phyloP scores from a whole-genome alignment of 768 basidiomycete species.

The Tylopilus vinaceipallidus region DNA sequence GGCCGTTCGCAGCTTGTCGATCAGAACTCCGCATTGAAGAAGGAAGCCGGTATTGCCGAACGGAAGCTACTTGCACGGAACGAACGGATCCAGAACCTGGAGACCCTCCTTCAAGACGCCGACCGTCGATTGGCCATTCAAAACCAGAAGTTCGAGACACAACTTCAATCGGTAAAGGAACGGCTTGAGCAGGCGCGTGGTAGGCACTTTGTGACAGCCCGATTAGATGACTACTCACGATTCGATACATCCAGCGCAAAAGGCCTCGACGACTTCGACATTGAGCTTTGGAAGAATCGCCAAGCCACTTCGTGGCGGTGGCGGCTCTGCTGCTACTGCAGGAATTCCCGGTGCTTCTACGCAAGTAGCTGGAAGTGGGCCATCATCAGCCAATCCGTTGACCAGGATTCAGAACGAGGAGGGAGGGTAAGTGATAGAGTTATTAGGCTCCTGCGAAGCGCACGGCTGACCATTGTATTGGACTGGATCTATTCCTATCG shows the following conservation, averaged over 20 bases:
- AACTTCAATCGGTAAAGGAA: constrained; percentile 89
- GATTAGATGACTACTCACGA: constrained; percentile 17
- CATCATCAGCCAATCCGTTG: constrained; percentile 61
- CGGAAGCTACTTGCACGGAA: constrained; percentile 94
- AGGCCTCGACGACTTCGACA: constrained; percentile 63
- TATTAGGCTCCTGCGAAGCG: constrained; percentile 7
- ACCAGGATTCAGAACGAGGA: constrained; percentile 81
- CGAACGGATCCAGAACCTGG: constrained; percentile 96
- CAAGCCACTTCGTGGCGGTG: constrained; percentile 93
- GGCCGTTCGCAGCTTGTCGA: constrained; percentile 77
- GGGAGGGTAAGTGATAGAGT: constrained; percentile 49
- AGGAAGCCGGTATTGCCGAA: constrained; percentile 95
- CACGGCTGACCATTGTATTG: constrained; percentile 18
- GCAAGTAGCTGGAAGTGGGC: constrained; percentile 41
- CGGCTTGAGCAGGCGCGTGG: constrained; percentile 91
- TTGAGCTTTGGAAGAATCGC: constrained; percentile 93
- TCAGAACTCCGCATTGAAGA: constrained; percentile 96
- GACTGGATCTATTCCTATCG: constrained; percentile 12
- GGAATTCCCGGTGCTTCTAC: constrained; percentile 39
- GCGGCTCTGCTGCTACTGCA: constrained; percentile 51
- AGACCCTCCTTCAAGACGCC: constrained; percentile 88
- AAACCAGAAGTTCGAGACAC: constrained; percentile 94
- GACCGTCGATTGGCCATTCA: constrained; percentile 89
- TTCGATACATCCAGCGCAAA: constrained; percentile 59
- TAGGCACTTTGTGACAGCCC: constrained; percentile 38